Conservation (phyloP, 2,329 filamentous ascomycete genomes). For the Chaetothyriales sp. region DNA sequence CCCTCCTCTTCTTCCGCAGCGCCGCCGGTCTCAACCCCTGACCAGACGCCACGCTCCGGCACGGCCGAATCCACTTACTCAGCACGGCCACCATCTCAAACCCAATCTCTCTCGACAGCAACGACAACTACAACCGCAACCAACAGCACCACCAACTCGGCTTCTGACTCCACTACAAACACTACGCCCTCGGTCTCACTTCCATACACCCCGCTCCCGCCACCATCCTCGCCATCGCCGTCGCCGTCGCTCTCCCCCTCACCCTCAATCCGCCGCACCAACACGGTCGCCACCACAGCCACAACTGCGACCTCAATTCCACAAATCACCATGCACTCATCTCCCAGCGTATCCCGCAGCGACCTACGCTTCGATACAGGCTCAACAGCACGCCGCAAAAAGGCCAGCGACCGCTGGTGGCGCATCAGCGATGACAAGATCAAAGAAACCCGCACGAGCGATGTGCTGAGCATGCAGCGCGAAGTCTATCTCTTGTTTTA, state of each 20-base stretch:
- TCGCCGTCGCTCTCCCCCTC: constrained; percentile 23
- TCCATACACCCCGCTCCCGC: background rate
- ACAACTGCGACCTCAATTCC: background rate
- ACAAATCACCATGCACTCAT: background rate
- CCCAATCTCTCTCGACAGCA: background rate
- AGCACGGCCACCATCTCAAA: background rate
- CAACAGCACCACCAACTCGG: background rate
- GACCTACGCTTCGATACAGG: constrained; percentile 7
- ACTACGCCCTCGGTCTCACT: background rate
- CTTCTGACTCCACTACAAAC: background rate
- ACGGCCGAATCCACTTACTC: background rate
- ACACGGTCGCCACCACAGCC: background rate
- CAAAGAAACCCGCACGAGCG: constrained; percentile 80
- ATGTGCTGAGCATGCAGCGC: constrained; percentile 83
- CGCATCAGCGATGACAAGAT: constrained; percentile 94
- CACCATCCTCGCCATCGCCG: constrained; percentile 14
- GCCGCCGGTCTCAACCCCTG: no score
- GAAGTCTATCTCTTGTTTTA: constrained; percentile 97
- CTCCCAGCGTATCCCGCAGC: constrained; percentile 15
- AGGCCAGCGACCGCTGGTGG: constrained; percentile 73
- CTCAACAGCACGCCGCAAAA: constrained; percentile 36
- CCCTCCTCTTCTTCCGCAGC: background rate
- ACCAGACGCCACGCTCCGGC: background rate
- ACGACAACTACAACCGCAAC: background rate
- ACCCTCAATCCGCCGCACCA: constrained; percentile 7